Evolutionary conservation across 129 eudicot genomes (phyloP), one percentile per base, ranked within the genome.

Genomic region (sunflower (Helianthus annuus)): DNA sequence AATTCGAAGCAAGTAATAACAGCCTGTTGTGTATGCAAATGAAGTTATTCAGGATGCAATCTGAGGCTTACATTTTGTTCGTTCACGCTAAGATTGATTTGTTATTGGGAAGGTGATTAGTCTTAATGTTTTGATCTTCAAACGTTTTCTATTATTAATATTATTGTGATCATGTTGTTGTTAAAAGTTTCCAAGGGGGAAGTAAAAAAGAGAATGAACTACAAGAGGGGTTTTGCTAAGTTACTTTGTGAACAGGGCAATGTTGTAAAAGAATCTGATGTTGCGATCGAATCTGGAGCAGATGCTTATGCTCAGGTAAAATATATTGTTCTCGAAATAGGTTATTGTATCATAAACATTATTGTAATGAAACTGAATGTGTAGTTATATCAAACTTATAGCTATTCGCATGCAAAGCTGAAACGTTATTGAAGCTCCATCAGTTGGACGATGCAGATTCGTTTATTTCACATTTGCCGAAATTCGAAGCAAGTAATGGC

Each of bases 351-450:
- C 12, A 14, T 65, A 12, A 17, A 54, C 60, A 9, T 44, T 62
- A 24, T 58, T 75, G 51, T 67, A 15, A 19, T 40, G 44, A 4
- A 42, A 74, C 81, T 81, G 70, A 81, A 69, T 75, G n/a, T 64
- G 17, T 68, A 27, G 0, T 64, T 48, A 19, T 74, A 40, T 75
- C 13, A 57, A 75, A 66, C 80, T 55, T 66, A 68, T 94, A 95
- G 99, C 85, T 95, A 69, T 82, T 74, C 63, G 87, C 97, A 19
- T 86, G 97, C 77, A 86, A 82, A 87, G 97, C 99, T 12, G 99
- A 95, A 88, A 92, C 94, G 6, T 87, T 84, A 52, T 80, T 90
- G 75, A 90, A 91, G 84, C 91, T 90, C 61, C 87, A 70, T 38
- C 87, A 83, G 73, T 70, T 91, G 67, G 86, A 88, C 63, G 93